Conservation (phyloP, 441 rosid genomes). For the Adansonia rubrostipa region DNA sequence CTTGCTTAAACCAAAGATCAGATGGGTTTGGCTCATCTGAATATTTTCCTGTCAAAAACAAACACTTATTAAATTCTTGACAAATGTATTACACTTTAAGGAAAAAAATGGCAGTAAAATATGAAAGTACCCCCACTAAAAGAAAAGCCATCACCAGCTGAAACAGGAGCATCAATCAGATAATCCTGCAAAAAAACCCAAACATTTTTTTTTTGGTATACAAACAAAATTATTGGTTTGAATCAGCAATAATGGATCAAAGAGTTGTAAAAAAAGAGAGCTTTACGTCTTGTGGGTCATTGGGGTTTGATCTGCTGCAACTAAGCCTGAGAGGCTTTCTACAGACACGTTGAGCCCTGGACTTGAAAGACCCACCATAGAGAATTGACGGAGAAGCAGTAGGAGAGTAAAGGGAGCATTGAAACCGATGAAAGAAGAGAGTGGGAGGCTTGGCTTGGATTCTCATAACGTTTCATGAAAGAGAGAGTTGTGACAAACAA, state of each 20-base stretch:
- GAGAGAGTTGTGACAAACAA: slow-evolving; percentile 17
- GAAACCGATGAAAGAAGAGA: slow-evolving; percentile 32
- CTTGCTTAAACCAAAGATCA: slow-evolving; percentile 88
- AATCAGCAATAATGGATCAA: neutral
- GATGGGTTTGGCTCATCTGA: slow-evolving; percentile 76
- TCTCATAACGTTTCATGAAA: slow-evolving; percentile 31
- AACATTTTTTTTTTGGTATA: neutral
- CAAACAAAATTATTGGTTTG: neutral
- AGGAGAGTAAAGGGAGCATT: slow-evolving; percentile 26
- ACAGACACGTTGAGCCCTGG: slow-evolving; percentile 17
- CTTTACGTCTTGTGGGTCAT: slow-evolving; percentile 45
- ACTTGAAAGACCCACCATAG: slow-evolving; percentile 18
- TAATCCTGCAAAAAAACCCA: slow-evolving; percentile 55
- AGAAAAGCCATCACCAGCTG: slow-evolving; percentile 92
- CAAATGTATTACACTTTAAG: neutral
- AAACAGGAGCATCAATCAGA: slow-evolving; percentile 82
- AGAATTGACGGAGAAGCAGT: slow-evolving; percentile 30
- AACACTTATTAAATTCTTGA: neutral
- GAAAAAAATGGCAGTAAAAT: neutral
- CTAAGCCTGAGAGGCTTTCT: slow-evolving; percentile 41
- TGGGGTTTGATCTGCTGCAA: slow-evolving; percentile 52
- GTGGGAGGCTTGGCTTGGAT: slow-evolving; percentile 36
- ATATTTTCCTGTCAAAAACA: slow-evolving; percentile 66
- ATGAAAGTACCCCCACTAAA: slow-evolving; percentile 76
- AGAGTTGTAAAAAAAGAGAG: neutral